Percentiles rank a stretch among this genome's conserved stretches.
These are phyloP conservation scores for Fusarium robinianum DNA, from an alignment of 2,329 filamentous ascomycete species.

Conservation along the genomic window DNA sequence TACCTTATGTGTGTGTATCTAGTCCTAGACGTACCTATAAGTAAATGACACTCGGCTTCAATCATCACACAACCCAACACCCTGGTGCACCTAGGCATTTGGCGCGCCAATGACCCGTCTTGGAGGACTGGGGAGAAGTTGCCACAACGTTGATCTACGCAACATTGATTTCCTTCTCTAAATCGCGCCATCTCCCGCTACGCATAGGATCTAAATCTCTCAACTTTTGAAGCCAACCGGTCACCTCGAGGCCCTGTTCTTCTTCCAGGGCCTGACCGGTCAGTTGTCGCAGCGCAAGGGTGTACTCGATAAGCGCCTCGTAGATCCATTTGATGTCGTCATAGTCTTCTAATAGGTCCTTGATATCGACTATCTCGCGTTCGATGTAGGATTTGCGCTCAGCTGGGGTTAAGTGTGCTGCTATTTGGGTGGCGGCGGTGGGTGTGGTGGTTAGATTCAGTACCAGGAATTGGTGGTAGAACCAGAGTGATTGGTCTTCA, in stretches of 20 bases:
- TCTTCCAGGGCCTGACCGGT: conserved; percentile 48
- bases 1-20: no score
- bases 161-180: conserved; percentile 53
- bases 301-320: conserved; percentile 79
- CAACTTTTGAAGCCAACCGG: conserved; percentile 66
- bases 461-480: conserved; percentile 90
- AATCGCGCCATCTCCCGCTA: conserved; percentile 74
- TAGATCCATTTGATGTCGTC: conserved; percentile 79
- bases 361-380: conserved; percentile 74
- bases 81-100: no score
- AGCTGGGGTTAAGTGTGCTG: conserved; percentile 62
- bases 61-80: neutral
- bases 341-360: conserved; percentile 66
- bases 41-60: neutral
- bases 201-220: conserved; percentile 74
- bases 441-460: conserved; percentile 61
- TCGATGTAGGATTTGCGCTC: conserved; percentile 69
- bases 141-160: neutral
- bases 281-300: conserved; percentile 60
- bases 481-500: conserved; percentile 95
- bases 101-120: no score
- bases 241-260: conserved; percentile 52
- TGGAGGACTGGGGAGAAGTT: neutral
- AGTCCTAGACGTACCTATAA: no score
- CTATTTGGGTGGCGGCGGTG: conserved; percentile 63